Conservation (phyloP, 2,329 filamentous ascomycete species). For the Aspergillus luchuensis region DNA sequence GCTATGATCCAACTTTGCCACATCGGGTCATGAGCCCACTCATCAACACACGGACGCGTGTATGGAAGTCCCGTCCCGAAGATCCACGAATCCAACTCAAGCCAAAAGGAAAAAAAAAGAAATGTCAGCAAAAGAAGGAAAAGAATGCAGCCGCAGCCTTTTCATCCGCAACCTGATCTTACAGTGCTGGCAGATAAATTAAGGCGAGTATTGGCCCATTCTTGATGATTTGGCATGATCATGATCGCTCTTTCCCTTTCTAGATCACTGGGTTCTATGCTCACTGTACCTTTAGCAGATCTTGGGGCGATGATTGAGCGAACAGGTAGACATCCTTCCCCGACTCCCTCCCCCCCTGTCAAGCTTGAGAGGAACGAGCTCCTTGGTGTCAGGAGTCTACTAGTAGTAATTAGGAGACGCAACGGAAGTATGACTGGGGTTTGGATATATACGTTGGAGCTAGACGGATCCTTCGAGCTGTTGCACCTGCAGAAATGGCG, state of each 20-base stretch:
- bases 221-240: not conserved
- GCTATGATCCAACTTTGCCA: constrained; percentile 11
- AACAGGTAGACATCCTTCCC: constrained; percentile 5
- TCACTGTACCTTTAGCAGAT: not conserved
- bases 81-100: constrained; percentile 1
- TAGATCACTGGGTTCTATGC: not conserved
- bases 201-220: not conserved
- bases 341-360: constrained; percentile 2
- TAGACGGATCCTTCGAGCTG: constrained; percentile 13
- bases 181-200: not conserved
- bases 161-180: not conserved
- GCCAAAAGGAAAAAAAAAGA: not conserved
- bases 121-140: not conserved
- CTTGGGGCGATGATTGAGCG: not conserved
- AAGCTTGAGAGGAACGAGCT: not conserved
- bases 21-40: constrained; percentile 5
- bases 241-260: not conserved
- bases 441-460: constrained; percentile 7
- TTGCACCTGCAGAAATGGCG: constrained; percentile 30
- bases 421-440: constrained; percentile 1
- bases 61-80: not conserved
- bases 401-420: not conserved
- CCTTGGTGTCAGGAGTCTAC: not conserved
- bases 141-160: not conserved
- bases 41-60: not conserved